Evolutionary conservation across 345 rosid species (phyloP), one percentile per base, ranked within the genome.

Genomic region (Durio zibethinus): DNA sequence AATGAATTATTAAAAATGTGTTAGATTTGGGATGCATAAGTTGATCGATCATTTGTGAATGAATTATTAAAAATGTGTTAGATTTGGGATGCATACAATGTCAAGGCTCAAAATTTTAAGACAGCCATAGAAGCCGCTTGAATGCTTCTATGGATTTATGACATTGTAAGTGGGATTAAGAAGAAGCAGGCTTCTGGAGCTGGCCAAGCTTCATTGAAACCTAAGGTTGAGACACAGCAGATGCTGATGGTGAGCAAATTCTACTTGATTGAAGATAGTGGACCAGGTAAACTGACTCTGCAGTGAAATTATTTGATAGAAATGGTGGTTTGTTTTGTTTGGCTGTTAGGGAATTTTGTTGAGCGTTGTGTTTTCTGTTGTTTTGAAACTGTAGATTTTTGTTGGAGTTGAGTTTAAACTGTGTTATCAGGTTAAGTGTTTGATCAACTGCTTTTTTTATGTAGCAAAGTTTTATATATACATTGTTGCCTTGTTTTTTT

Each of bases 1-100:
- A 68, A 27, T 68, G 35, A 45, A 45, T 45, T 15, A 7, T 67
- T 40, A 25, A 69, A 27, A 25, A 10, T 31, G 47, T 72, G 21
- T 33, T 8, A 93, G 99, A 92, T 95, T 40, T 95, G 98, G 99
- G 97, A 95, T 82, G 89, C 99, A 4, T 95, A 20, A 20, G 21
- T 52, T 52, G 23, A 50, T 50, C 1, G 20, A 50, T 52, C 56
- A n/a, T 29, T 15, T 31, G 35, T 68, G 54, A 68, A 27, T 68
- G 35, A 45, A 45, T 45, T 15, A 7, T 67, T 40, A 25, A 69
- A 27, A 25, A 10, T 31, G 47, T 72, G 21, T 33, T 8, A 93
- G 99, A 92, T 95, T 40, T 95, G 98, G 99, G 97, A 95, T 82
- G 89, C 99, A 4, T 95, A 91, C 89, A 95, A 90, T 42, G 99